Evolutionary conservation across 2,329 filamentous ascomycete species (phyloP), one percentile per base, ranked within the genome.

Genomic region (Fusarium sp.): DNA sequence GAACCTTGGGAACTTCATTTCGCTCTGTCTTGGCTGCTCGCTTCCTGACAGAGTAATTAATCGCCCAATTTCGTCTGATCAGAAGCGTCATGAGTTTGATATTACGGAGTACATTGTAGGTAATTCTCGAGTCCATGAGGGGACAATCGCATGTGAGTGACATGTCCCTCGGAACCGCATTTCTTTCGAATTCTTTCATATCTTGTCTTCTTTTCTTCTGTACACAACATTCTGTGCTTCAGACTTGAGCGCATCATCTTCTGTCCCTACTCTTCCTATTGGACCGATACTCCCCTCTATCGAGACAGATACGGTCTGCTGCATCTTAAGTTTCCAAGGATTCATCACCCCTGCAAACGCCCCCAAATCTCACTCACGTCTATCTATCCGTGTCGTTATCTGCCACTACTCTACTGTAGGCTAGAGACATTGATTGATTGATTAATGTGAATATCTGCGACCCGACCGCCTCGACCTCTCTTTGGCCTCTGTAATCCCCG

Each of bases 311-410:
- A 74, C 62, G 54, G 71, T 51, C 57, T 68, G 66, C 52, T 74
- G 70, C 71, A 73, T 63, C 58, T 47, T 35, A 51, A 45, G 26
- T 54, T 72, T 74, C 55, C 71, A 68, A 73, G 67, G 63, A 68
- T 64, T 57, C 26, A 36, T 47, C 47, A n/a, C 58, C 62, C 66
- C 70, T 64, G 49, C 71, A 73, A 74, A 73, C 56, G 38, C 59
- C 58, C 68, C 66, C 71, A 72, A 55, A 74, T 74, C 71, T 74
- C 62, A 72, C 62, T 42, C 41, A 51, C 64, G 57, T 70, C 31
- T 36, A 59, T 66, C 54, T 61, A 52, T 65, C 60, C 54, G 54
- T 66, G 33, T 48, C 47, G 45, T 63, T 66, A 70, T 60, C 68
- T 56, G 61, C 55, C 55, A 33, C 55, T 70, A 58, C 48, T 65